A percentile compares a stretch with the other conserved stretches of the same genome.
Evolutionary conservation across 2,329 filamentous ascomycete species (phyloP).

Genomic region (Clonostachys byssicola): DNA sequence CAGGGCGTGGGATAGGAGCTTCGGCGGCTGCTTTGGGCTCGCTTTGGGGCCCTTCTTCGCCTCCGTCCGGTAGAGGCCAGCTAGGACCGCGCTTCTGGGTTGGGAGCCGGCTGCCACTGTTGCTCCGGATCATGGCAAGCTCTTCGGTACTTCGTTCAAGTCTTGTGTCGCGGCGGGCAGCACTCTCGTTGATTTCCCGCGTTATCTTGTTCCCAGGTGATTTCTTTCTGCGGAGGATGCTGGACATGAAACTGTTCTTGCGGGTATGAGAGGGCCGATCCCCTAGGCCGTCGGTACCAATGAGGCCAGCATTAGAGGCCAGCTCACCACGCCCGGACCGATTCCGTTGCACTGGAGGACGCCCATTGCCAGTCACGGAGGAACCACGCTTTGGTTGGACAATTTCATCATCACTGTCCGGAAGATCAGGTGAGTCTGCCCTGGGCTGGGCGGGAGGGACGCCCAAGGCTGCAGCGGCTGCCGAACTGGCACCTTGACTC

Average conservation of each 20-base stretch:
- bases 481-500: constrained; percentile 16
- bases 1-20: constrained; percentile 18
- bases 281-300: constrained; percentile 8
- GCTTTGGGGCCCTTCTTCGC: constrained; percentile 23
- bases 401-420: constrained; percentile 52
- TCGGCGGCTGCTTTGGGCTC: constrained; percentile 11
- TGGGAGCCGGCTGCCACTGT: constrained; percentile 12
- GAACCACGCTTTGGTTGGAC: constrained; percentile 9
- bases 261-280: constrained; percentile 24
- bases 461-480: constrained; percentile 30
- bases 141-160: constrained; percentile 56
- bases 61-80: constrained; percentile 24
- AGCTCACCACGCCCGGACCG: constrained; percentile 35
- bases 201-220: constrained; percentile 46
- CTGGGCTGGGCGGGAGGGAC: constrained; percentile 35
- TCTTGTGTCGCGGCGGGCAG: constrained; percentile 57
- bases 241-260: constrained; percentile 48
- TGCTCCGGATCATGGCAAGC: constrained; percentile 38
- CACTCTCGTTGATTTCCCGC: constrained; percentile 50
- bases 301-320: constrained; percentile 11
- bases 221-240: constrained; percentile 58
- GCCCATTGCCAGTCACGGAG: background rate
- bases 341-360: constrained; percentile 27
- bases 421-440: constrained; percentile 52
- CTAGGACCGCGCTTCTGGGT: constrained; percentile 19